A percentile compares a stretch with the other conserved stretches of the same genome.
Conservation (phyloP, 805 yeast species). For the Barnettozyma sucrosica region DNA sequence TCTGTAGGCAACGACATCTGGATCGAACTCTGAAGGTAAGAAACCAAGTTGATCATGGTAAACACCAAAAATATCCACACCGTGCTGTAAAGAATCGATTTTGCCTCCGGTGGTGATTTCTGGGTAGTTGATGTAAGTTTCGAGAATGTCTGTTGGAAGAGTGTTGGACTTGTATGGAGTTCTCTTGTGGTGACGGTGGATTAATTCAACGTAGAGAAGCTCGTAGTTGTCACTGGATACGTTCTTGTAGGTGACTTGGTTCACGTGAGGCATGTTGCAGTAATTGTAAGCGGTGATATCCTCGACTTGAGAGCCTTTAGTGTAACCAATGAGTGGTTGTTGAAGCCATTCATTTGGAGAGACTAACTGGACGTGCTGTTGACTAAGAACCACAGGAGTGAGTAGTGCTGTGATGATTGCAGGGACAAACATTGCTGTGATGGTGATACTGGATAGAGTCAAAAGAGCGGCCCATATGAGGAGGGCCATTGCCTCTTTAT, state of each 20-base stretch:
- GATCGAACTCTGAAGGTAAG: constrained; percentile 31
- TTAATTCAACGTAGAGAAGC: constrained; percentile 33
- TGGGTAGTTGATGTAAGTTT: constrained; percentile 29
- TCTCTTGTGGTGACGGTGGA: constrained; percentile 41
- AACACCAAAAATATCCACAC: constrained; percentile 32
- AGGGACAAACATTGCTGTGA: constrained; percentile 2
- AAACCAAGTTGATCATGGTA: constrained; percentile 31
- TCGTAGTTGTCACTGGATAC: constrained; percentile 24
- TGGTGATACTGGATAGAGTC: background rate
- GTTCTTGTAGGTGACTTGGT: constrained; percentile 26
- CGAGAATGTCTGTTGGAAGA: constrained; percentile 29
- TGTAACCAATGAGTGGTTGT: constrained; percentile 20
- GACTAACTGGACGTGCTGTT: constrained; percentile 13
- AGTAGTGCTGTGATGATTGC: background rate
- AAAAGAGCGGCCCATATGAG: background rate
- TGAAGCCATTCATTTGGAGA: constrained; percentile 15
- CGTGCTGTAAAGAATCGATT: constrained; percentile 35
- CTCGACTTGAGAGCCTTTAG: constrained; percentile 20
- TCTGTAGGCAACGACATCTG: constrained; percentile 28
- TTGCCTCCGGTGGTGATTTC: constrained; percentile 37
- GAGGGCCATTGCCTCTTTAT: background rate
- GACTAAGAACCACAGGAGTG: background rate
- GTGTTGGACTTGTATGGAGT: constrained; percentile 34
- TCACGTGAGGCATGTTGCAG: constrained; percentile 42
- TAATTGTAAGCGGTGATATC: constrained; percentile 34